These are phyloP conservation scores for Colletotrichum ledebouriae DNA, from an alignment of 2,329 filamentous ascomycete species.

Conservation along the genomic window DNA sequence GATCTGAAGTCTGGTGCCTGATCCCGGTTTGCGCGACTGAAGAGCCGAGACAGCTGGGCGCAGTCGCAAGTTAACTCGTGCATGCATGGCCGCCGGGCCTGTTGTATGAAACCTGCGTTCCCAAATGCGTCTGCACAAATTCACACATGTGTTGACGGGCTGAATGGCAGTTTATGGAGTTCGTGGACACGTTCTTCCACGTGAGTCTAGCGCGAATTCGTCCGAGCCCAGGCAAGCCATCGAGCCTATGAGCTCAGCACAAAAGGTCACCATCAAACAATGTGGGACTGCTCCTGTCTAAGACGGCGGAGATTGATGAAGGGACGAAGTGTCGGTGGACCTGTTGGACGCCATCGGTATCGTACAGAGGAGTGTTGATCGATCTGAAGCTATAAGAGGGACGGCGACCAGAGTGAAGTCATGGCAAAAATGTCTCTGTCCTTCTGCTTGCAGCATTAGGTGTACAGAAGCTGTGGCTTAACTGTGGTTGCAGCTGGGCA, in stretches of 20 bases:
- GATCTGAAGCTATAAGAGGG: not conserved
- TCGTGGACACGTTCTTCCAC: conserved; percentile 25
- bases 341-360: conserved; percentile 10
- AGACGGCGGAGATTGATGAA: conserved; percentile 37
- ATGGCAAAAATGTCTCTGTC: not conserved
- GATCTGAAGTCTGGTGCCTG: conserved; percentile 34
- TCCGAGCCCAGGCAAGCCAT: conserved; percentile 11
- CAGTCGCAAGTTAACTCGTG: conserved; percentile 11
- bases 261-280: conserved; percentile 33
- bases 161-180: conserved; percentile 7
- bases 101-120: conserved; percentile 33
- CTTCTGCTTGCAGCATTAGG: not conserved
- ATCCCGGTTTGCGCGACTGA: conserved; percentile 21
- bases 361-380: not conserved
- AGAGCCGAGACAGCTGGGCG: conserved; percentile 31
- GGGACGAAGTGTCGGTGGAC: conserved; percentile 4
- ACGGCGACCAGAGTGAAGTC: not conserved
- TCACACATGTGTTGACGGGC: conserved; percentile 11
- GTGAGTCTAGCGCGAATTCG: conserved; percentile 23
- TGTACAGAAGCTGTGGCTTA: not conserved
- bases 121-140: conserved; percentile 29
- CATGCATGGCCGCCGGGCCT: conserved; percentile 20
- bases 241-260: conserved; percentile 29
- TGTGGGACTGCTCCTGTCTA: conserved; percentile 39
- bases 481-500: conserved; percentile 13